Percentiles rank a stretch among this genome's conserved stretches.
Evolutionary conservation across 176 grass and related monocot species (phyloP).

Genomic region (Oryza glaberrima): DNA sequence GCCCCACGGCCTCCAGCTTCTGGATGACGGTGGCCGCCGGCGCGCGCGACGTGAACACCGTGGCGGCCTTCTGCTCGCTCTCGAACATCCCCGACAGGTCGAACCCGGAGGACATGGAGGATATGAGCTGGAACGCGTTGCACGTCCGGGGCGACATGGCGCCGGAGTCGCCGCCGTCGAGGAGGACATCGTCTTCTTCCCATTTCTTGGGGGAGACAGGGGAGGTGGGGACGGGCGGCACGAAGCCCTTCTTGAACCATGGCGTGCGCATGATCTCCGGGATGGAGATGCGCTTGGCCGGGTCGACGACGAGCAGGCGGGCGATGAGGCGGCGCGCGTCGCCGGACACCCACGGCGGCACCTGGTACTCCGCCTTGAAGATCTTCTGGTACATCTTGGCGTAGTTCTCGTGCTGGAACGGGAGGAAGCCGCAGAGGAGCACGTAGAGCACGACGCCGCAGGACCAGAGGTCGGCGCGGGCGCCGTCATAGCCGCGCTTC

Average conservation of each 20-base stretch:
- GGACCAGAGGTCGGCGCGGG: constrained; percentile 82
- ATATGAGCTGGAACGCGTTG: constrained; percentile 98
- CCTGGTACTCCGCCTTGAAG: constrained; percentile 78
- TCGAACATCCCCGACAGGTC: constrained; percentile 89
- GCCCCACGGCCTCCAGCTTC: constrained; percentile 48
- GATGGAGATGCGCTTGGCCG: constrained; percentile 72
- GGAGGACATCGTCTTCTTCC: neutral
- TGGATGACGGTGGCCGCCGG: constrained; percentile 57
- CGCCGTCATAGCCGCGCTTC: constrained; percentile 82
- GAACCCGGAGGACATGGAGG: constrained; percentile 94
- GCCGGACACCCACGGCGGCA: constrained; percentile 77
- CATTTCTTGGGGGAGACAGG: constrained; percentile 33
- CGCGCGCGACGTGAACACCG: constrained; percentile 74
- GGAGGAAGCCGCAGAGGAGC: constrained; percentile 82
- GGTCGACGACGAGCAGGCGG: constrained; percentile 79
- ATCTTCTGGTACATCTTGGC: constrained; percentile 94
- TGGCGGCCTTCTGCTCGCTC: constrained; percentile 55
- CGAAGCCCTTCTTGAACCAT: constrained; percentile 76
- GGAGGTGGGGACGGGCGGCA: constrained; percentile 26
- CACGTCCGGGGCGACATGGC: constrained; percentile 64
- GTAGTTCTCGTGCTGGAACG: constrained; percentile 81
- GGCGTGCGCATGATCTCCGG: constrained; percentile 67
- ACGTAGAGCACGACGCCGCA: constrained; percentile 97
- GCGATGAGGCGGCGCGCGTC: constrained; percentile 77
- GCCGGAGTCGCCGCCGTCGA: neutral